Evolutionary conservation across 2,329 filamentous ascomycete species (phyloP).

Genomic region (Paecilomyces formosus): DNA sequence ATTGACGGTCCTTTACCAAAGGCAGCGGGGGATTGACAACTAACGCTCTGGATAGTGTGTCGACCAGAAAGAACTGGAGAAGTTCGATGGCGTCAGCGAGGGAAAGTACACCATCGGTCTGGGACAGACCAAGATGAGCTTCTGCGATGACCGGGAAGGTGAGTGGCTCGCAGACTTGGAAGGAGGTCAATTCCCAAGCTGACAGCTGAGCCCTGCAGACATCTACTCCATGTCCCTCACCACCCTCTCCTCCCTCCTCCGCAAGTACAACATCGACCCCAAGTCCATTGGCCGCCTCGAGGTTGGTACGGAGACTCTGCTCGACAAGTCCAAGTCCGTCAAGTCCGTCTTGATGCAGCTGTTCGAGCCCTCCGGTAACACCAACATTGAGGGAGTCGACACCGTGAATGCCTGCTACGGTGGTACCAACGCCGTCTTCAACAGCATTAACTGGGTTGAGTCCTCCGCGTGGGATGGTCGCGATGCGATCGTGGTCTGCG

Average conservation of each 20-base stretch:
- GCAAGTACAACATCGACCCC: constrained; percentile 75
- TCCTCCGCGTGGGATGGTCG: constrained; percentile 81
- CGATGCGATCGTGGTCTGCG: constrained; percentile 70
- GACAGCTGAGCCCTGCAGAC: constrained; percentile 43
- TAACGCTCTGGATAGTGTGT: constrained; percentile 56
- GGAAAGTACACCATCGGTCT: constrained; percentile 90
- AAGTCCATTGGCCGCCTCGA: constrained; percentile 73
- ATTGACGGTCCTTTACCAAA: neutral
- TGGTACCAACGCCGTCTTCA: constrained; percentile 77
- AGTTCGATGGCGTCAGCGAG: constrained; percentile 72
- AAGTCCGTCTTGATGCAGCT: constrained; percentile 85
- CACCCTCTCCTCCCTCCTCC: constrained; percentile 66
- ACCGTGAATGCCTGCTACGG: constrained; percentile 82
- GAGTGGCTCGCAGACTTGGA: constrained; percentile 17
- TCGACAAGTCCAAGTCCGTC: constrained; percentile 88
- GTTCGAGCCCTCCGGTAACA: constrained; percentile 64
- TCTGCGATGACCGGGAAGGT: constrained; percentile 87
- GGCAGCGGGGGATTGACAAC: constrained; percentile 7
- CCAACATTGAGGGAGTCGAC: constrained; percentile 76
- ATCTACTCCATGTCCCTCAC: constrained; percentile 84
- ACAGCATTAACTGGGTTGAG: constrained; percentile 78
- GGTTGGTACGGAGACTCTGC: constrained; percentile 76
- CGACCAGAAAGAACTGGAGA: constrained; percentile 73
- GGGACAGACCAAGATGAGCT: constrained; percentile 86
- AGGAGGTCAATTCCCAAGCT: neutral